Base-by-base conservation (phyloP, 176 grass and related monocot genomes). In the Bromus sterilis region DNA sequence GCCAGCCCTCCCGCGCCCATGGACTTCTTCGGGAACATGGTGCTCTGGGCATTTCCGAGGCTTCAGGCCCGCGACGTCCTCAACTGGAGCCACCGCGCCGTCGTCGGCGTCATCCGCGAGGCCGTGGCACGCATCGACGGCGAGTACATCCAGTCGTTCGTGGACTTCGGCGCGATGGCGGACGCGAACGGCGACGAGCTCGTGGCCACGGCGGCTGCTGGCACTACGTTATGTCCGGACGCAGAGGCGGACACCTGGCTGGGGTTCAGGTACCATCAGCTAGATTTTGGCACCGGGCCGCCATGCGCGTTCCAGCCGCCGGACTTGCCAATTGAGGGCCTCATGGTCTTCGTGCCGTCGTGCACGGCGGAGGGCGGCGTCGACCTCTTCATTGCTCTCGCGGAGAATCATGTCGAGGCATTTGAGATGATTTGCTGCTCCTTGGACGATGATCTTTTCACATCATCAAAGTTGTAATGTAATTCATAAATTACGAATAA, bases 181-280 rank as follows among this genome's bases (percentile, higher is more conserved):
- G 60, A 35, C 14, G 78, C 55, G 4, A 16, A 35, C 4, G 70
- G 55, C 0, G 71, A 81, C 8, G 85, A 81, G 78, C 71, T 87
- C 11, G 46, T 43, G 21, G 69, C 66, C 59, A 65, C 79, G 7
- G 78, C 51, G 21, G 16, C 55, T 21, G 41, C 65, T 5, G 78
- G 78, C 16, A 57, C 37, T 11, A 36, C 56, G 58, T 7, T 81
- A 9, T 76, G 58, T 21, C 78, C 85, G n/a, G 60, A 49, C 40
- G 23, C 81, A 15, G 78, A 87, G 40, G 76, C 74, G 66, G 84
- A 86, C 56, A 86, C 66, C 40, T 86, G 76, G 84, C 39, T 86
- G 7, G 59, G 66, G 51, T 86, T 86, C 26, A 40, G 56, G 4
- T 80, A 80, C 76, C 37, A 79, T 5, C 53, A 86, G 37, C 15